phyloP scores from a whole-genome alignment of 805 yeast species.

The Danielozyma ontarioensis region DNA sequence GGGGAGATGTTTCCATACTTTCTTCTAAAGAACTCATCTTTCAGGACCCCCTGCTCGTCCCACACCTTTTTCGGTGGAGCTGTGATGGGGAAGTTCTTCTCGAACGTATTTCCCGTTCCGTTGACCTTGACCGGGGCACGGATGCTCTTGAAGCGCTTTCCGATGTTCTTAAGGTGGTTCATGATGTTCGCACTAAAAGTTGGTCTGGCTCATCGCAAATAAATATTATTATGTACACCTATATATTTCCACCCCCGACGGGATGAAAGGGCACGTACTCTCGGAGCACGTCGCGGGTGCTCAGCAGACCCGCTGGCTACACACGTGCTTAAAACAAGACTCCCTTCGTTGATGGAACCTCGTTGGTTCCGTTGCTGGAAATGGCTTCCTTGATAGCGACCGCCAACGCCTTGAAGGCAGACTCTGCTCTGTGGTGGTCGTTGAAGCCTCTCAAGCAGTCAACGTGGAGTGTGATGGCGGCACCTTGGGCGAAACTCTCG shows the following conservation, averaged over 20 bases:
- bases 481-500: conserved; percentile 90
- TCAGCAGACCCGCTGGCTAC: too few relatives aligned
- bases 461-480: conserved; percentile 87
- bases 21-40: conserved; percentile 55
- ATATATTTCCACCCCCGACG: too few relatives aligned
- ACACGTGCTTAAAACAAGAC: conserved; percentile 61
- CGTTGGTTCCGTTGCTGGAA: conserved; percentile 77
- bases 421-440: conserved; percentile 94
- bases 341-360: conserved; percentile 95
- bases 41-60: conserved; percentile 57
- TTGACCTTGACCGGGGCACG: too few relatives aligned
- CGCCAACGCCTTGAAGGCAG: conserved; percentile 95
- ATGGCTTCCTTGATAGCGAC: conserved; percentile 86
- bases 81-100: conserved; percentile 40
- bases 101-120: too few relatives aligned
- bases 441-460: conserved; percentile 91
- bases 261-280: too few relatives aligned
- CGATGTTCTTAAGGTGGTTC: too few relatives aligned
- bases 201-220: too few relatives aligned
- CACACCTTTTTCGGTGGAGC: conserved; percentile 52
- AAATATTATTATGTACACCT: too few relatives aligned
- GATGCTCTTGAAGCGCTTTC: too few relatives aligned
- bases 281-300: too few relatives aligned
- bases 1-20: conserved; percentile 69
- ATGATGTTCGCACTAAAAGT: too few relatives aligned